Evolutionary conservation across 169 alveolate species (phyloP).

Genomic region (Cyclospora cayetanensis): DNA sequence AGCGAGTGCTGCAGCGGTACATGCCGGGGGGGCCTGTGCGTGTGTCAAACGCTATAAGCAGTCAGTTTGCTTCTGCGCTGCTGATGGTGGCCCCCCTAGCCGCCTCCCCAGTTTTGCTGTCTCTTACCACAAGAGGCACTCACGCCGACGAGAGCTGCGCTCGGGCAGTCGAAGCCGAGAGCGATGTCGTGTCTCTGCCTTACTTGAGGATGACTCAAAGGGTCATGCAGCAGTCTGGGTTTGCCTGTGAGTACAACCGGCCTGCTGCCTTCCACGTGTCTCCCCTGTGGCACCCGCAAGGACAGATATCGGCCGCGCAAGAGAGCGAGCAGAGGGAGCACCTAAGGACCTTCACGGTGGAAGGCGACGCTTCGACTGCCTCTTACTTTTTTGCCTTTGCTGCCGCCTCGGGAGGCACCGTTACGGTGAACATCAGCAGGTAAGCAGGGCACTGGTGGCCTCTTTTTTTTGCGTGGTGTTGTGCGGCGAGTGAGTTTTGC

Average conservation of each 20-base stretch:
- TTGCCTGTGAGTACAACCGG: not conserved
- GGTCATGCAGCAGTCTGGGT: constrained; percentile 72
- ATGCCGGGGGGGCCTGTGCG: constrained; percentile 21
- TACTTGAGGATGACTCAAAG: constrained; percentile 73
- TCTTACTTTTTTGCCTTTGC: constrained; percentile 70
- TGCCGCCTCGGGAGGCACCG: constrained; percentile 42
- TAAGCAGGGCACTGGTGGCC: no score
- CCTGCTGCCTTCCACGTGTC: not conserved
- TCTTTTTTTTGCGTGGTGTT: no score
- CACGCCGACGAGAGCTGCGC: not conserved
- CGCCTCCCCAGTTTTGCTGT: not conserved
- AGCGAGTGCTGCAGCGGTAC: constrained; percentile 60
- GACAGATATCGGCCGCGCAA: no score
- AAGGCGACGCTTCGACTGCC: constrained; percentile 78
- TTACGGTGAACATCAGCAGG: not conserved
- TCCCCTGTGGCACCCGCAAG: not conserved
- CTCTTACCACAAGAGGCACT: constrained; percentile 7
- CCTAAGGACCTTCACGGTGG: constrained; percentile 32
- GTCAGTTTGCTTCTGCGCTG: constrained; percentile 73
- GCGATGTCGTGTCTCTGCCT: constrained; percentile 60
- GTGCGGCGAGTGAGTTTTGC: no score
- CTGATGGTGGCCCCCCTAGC: constrained; percentile 73
- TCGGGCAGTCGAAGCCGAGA: not conserved
- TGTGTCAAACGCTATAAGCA: not conserved
- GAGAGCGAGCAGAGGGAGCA: not conserved